phyloP scores from a whole-genome alignment of 192 early-diverging fungal genomes.

The Paraglomus brasilianum region DNA sequence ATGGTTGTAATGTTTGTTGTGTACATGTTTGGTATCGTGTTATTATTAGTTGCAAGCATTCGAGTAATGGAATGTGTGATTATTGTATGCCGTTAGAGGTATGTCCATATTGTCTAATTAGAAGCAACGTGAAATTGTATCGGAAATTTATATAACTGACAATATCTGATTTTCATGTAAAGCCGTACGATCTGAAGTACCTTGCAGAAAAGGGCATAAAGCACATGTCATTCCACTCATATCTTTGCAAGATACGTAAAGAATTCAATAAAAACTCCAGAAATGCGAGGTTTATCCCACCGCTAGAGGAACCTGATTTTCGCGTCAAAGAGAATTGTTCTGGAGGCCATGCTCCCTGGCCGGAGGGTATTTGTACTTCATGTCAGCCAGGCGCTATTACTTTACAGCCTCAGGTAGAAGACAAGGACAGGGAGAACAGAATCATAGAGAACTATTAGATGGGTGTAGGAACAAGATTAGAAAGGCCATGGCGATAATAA shows the following conservation, averaged over 20 bases:
- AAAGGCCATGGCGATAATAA: background rate
- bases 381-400: conserved; percentile 95
- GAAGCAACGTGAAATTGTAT: background rate
- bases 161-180: background rate
- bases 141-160: background rate
- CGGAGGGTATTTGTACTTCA: conserved; percentile 94
- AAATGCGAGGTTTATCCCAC: conserved; percentile 64
- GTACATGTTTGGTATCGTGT: background rate
- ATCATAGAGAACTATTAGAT: background rate
- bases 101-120: conserved; percentile 11
- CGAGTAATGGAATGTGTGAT: conserved; percentile 84
- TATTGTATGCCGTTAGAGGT: conserved; percentile 88
- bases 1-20: background rate
- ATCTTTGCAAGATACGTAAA: conserved; percentile 72
- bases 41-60: conserved; percentile 70
- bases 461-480: background rate
- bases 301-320: conserved; percentile 82
- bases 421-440: too few relatives aligned
- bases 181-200: conserved; percentile 87
- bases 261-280: conserved; percentile 64
- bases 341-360: conserved; percentile 84
- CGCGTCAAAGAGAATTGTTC: conserved; percentile 80
- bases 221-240: conserved; percentile 95
- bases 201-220: conserved; percentile 91
- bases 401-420: conserved; percentile 68